Percentiles rank a stretch among this genome's conserved stretches.
These are phyloP conservation scores for Solanum okadae DNA, from an alignment of 257 asterid species.

Conservation along the genomic window DNA sequence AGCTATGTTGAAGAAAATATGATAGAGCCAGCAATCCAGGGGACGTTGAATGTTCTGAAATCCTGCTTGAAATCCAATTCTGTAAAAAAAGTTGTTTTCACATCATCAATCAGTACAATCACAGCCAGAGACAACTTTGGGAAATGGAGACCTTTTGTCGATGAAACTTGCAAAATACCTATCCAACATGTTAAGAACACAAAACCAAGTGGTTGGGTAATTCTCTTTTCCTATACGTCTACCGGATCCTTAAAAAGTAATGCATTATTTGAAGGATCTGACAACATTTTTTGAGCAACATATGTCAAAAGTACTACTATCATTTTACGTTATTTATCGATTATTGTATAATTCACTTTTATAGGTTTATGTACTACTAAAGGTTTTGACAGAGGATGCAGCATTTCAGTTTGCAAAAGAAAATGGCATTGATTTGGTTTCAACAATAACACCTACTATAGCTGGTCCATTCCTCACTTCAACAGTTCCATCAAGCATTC, in stretches of 20 bases:
- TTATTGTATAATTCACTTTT: background rate
- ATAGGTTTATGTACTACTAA: conserved; percentile 61
- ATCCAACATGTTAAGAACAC: background rate
- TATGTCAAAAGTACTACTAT: background rate
- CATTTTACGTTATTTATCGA: background rate
- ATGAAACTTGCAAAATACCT: conserved; percentile 53
- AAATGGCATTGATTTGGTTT: conserved; percentile 55
- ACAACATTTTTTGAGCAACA: background rate
- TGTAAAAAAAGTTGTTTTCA: conserved; percentile 46
- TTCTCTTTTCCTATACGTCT: background rate
- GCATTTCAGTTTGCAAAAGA: conserved; percentile 59
- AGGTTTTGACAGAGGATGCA: conserved; percentile 65
- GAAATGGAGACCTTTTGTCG: conserved; percentile 44
- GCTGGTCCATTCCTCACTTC: conserved; percentile 81
- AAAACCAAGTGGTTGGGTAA: conserved; percentile 69
- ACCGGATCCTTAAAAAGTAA: background rate
- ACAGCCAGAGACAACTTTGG: conserved; percentile 65
- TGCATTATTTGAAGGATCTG: background rate
- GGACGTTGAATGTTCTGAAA: conserved; percentile 64
- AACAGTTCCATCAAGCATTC: conserved; percentile 66
- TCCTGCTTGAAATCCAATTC: conserved; percentile 46
- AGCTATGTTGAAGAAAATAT: conserved; percentile 32
- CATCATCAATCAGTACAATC: conserved; percentile 76
- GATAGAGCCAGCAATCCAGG: conserved; percentile 55
- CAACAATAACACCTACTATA: conserved; percentile 61